Conservation (phyloP, 78 protist genomes). For the Chrysochromulina tobinii region DNA sequence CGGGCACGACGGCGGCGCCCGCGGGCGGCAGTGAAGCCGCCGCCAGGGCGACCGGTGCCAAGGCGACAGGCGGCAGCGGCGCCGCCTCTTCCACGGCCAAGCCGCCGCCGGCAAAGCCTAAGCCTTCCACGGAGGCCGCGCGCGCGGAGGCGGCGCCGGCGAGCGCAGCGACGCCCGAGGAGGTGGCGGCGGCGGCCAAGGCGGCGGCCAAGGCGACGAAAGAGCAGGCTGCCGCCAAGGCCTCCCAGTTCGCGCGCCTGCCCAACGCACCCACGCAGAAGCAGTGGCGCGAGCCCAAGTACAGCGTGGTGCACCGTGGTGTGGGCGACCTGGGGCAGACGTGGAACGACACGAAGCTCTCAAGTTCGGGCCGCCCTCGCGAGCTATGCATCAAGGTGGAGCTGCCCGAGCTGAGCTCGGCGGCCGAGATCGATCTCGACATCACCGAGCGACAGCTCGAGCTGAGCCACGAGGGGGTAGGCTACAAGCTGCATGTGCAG, state of each 20-base stretch:
- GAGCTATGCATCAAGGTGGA: not conserved
- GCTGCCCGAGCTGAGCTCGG: not conserved
- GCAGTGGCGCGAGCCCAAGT: not conserved
- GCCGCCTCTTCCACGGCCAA: not conserved
- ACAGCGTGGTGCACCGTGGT: not conserved
- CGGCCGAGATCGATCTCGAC: not conserved
- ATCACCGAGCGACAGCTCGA: not conserved
- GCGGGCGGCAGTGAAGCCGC: no score
- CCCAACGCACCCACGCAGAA: not conserved
- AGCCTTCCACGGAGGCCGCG: not conserved
- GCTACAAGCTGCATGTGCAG: not conserved
- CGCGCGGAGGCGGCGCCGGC: not conserved
- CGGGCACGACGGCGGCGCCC: no score
- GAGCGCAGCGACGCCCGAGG: not conserved
- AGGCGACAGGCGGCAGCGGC: not conserved
- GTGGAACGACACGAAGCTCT: not conserved
- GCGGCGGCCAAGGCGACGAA: not conserved
- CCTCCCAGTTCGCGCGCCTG: no score
- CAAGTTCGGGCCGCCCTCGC: not conserved
- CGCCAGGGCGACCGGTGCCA: no score
- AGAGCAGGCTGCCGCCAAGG: no score
- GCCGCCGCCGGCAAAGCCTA: not conserved
- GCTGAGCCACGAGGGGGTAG: not conserved
- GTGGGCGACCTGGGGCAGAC: not conserved
- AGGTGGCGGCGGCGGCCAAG: not conserved